phyloP scores from a whole-genome alignment of 2,329 filamentous ascomycete species.

The Neofusicoccum parvum region DNA sequence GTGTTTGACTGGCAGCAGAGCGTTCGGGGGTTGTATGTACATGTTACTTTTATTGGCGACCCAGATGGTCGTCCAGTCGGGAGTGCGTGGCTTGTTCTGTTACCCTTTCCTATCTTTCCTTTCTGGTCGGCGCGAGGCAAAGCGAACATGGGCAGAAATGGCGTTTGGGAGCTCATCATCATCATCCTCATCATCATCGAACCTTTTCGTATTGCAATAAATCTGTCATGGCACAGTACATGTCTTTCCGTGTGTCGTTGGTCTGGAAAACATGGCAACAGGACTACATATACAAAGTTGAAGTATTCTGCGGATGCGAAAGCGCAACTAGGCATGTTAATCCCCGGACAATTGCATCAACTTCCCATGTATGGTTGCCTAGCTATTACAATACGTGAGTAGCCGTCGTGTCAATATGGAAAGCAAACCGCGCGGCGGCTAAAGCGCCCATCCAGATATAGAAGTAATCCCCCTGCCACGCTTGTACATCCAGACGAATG shows the following conservation, averaged over 20 bases:
- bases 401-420: too few relatives aligned
- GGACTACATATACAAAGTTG: too few relatives aligned
- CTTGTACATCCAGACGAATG: too few relatives aligned
- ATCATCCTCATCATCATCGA: not conserved
- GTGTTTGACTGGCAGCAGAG: not conserved
- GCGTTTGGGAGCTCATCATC: constrained; percentile 16
- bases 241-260: not conserved
- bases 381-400: too few relatives aligned
- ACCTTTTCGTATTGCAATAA: not conserved
- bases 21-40: constrained; percentile 2
- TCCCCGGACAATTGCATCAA: too few relatives aligned
- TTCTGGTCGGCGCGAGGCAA: constrained; percentile 13
- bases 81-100: constrained; percentile 4
- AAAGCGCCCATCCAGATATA: too few relatives aligned
- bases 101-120: not conserved
- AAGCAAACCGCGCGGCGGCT: too few relatives aligned
- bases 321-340: too few relatives aligned
- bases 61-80: not conserved
- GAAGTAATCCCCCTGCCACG: too few relatives aligned
- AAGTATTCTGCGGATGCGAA: too few relatives aligned
- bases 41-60: not conserved
- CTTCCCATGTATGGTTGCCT: too few relatives aligned
- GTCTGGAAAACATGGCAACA: too few relatives aligned
- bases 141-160: constrained; percentile 17
- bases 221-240: not conserved